Evolutionary conservation across 2,329 filamentous ascomycete species (phyloP).

Genomic region (Pseudocercospora eumusae): DNA sequence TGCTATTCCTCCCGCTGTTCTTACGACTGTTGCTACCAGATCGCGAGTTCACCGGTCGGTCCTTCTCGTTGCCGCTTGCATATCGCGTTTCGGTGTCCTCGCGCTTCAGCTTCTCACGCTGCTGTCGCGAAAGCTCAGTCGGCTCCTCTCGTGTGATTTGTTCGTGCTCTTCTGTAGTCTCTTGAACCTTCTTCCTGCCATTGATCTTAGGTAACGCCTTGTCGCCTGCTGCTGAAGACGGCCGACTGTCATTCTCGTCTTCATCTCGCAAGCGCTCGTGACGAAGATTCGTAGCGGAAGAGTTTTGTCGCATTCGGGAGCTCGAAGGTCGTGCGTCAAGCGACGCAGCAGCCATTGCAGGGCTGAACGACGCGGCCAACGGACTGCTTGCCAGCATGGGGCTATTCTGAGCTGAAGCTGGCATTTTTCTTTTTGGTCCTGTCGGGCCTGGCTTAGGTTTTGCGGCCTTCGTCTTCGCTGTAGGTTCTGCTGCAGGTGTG

Average conservation of each 20-base stretch:
- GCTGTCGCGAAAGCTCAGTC: slow-evolving; percentile 19
- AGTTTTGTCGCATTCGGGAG: slow-evolving; percentile 74
- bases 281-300: slow-evolving; percentile 53
- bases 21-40: slow-evolving; percentile 34
- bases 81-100: slow-evolving; percentile 50
- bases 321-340: slow-evolving; percentile 64
- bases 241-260: slow-evolving; percentile 43
- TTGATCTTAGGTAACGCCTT: slow-evolving; percentile 22
- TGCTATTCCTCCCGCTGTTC: slow-evolving; percentile 47
- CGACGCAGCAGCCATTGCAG: slow-evolving; percentile 73
- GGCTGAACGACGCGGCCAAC: slow-evolving; percentile 55
- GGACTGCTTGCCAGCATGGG: slow-evolving; percentile 51
- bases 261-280: slow-evolving; percentile 42
- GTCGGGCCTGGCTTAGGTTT: slow-evolving; percentile 65
- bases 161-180: slow-evolving; percentile 29
- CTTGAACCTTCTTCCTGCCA: slow-evolving; percentile 29
- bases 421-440: slow-evolving; percentile 74
- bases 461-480: slow-evolving; percentile 70
- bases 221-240: slow-evolving; percentile 32
- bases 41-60: slow-evolving; percentile 26
- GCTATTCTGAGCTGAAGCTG: slow-evolving; percentile 38
- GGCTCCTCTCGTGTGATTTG: slow-evolving; percentile 25
- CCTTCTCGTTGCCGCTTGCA: slow-evolving; percentile 22
- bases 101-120: slow-evolving; percentile 46
- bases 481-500: slow-evolving; percentile 65